A percentile compares a stretch with the other conserved stretches of the same genome.
Evolutionary conservation across 805 yeast species (phyloP).

Genomic region (Lipomyces oligophaga): DNA sequence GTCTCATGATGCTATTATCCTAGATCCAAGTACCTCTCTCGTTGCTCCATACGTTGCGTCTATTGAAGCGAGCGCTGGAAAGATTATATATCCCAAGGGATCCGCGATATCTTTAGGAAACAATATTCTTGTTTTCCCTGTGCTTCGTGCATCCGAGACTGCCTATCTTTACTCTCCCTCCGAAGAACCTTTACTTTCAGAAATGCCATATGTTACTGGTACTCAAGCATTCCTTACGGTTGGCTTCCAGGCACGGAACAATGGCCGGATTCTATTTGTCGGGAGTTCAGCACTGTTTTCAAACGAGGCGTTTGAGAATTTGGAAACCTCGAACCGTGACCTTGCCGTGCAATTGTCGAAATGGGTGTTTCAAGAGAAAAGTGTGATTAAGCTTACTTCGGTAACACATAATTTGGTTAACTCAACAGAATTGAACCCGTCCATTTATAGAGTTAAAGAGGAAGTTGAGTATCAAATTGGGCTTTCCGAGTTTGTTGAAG

Average conservation of each 20-base stretch:
- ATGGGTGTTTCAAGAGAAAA: slow-evolving; percentile 74
- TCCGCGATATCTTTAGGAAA: slow-evolving; percentile 68
- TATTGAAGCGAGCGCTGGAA: slow-evolving; percentile 24
- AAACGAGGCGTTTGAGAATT: slow-evolving; percentile 36
- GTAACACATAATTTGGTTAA: slow-evolving; percentile 53
- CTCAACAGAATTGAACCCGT: slow-evolving; percentile 34
- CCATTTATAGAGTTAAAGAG: slow-evolving; percentile 70
- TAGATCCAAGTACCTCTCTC: slow-evolving; percentile 27
- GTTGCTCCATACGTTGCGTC: slow-evolving; percentile 23
- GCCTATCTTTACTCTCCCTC: slow-evolving; percentile 48
- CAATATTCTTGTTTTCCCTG: slow-evolving; percentile 65
- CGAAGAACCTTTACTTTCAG: slow-evolving; percentile 46
- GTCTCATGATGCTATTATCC: slow-evolving; percentile 33
- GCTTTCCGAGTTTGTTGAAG: slow-evolving; percentile 45
- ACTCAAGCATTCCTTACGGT: slow-evolving; percentile 71
- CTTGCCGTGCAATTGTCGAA: slow-evolving; percentile 47
- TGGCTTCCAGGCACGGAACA: slow-evolving; percentile 73
- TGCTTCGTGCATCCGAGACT: slow-evolving; percentile 61
- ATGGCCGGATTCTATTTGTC: slow-evolving; percentile 75
- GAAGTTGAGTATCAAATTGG: slow-evolving; percentile 50
- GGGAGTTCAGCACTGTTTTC: slow-evolving; percentile 62
- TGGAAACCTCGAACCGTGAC: slow-evolving; percentile 35
- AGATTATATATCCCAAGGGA: slow-evolving; percentile 43
- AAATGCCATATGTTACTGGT: slow-evolving; percentile 70
- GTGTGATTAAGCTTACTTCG: slow-evolving; percentile 55